Evolutionary conservation across 2,329 filamentous ascomycete genomes (phyloP), one percentile per base, ranked within the genome.

Genomic region (Penicillium italicum): DNA sequence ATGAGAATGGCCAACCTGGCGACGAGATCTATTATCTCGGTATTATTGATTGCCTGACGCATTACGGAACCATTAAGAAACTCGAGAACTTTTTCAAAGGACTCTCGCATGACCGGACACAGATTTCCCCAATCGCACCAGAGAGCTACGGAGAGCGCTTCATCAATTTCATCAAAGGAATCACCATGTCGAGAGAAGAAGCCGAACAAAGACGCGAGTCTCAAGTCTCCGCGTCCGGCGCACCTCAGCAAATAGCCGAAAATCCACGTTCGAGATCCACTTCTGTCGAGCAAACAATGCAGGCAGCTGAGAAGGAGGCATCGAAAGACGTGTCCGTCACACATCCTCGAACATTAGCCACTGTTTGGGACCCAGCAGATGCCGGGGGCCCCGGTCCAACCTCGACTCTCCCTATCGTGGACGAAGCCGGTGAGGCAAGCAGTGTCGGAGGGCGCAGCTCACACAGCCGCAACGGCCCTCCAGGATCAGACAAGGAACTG

Each of bases 71-170:
- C 62, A 84, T 96, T 74, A 99, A 99, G 77, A 93, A 94, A 71
- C 84, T 93, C 59, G 94, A 99, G 74, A 88, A 97, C 75, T 94
- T 97, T 76, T 94, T 92, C 88, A 99, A 99, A 78, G 93, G 94
- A 36, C 79, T 97, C 56, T 90, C 88, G 2, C 84, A 86, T 66
- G 89, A 94, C 66, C 87, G 90, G 66, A 85, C 84, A 33, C 87
- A 97, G 70, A 97, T 99, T 58, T 97, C 93, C 0, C 91, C 94
- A 2, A 87, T 97, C 24, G 90, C 92, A 0, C 93, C 94, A 0
- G 85, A 91, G 59, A 83, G 90, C 55, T 99, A 99, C 67, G 94
- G 94, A 28, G 91, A 97, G 56, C 87, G 94, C 5, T 99, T 99
- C 72, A 83, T 95, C 71, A 88, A 89, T 62, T 99, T 99, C 72